A percentile compares a stretch with the other conserved stretches of the same genome.
Evolutionary conservation across 2,329 filamentous ascomycete genomes (phyloP).

Genomic region (Diaporthe capsici): DNA sequence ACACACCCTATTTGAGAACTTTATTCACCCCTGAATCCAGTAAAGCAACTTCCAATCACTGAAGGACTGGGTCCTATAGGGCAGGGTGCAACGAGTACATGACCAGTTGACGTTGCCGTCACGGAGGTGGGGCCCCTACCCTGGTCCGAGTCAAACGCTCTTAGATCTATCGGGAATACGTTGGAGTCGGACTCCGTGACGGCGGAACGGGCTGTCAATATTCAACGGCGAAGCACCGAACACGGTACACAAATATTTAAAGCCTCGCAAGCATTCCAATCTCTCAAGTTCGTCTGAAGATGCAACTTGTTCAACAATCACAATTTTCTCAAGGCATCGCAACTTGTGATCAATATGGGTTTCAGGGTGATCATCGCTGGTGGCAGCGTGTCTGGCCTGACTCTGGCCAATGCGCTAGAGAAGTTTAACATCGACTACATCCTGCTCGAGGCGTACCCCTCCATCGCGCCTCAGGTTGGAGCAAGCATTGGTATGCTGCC

Average conservation of each 20-base stretch:
- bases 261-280: not conserved
- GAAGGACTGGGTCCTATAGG: not conserved
- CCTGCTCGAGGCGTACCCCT: conserved; percentile 58
- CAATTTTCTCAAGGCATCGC: not conserved
- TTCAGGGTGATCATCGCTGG: conserved; percentile 61
- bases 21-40: not conserved
- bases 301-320: not conserved
- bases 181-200: not conserved
- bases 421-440: conserved; percentile 61
- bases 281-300: not conserved
- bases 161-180: not conserved
- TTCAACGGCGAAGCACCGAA: not conserved
- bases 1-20: not conserved
- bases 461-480: conserved; percentile 61
- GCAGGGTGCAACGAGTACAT: not conserved
- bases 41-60: not conserved
- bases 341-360: not conserved
- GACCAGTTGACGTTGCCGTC: not conserved
- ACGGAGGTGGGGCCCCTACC: not conserved
- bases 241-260: not conserved
- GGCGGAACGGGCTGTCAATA: not conserved
- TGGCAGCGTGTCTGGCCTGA: conserved; percentile 62
- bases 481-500: conserved; percentile 62
- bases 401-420: conserved; percentile 59
- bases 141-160: not conserved